A percentile compares a stretch with the other conserved stretches of the same genome.
Evolutionary conservation across 495 filamentous ascomycete species (phyloP).

Genomic region (Tirmania nivea): DNA sequence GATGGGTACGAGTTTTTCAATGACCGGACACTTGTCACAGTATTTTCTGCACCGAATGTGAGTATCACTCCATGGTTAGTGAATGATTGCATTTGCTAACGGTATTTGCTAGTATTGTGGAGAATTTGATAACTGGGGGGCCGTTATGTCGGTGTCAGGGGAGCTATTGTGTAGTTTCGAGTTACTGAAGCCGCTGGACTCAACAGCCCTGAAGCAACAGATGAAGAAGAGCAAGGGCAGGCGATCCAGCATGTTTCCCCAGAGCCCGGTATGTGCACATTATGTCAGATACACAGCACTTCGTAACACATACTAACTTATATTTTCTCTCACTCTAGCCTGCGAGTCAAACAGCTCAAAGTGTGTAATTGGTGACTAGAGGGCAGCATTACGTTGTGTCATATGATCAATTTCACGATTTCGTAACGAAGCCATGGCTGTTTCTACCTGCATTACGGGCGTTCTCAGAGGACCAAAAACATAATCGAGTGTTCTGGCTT

Average conservation of each 20-base stretch:
- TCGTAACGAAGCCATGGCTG: background rate
- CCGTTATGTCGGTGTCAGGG: constrained; percentile 89
- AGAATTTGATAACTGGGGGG: constrained; percentile 98
- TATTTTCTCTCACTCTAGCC: background rate
- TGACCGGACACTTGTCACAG: constrained; percentile 83
- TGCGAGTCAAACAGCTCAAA: background rate
- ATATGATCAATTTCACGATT: background rate
- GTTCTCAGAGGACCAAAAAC: background rate
- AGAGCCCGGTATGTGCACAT: background rate
- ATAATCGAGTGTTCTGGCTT: background rate
- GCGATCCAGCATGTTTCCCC: background rate
- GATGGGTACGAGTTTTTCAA: constrained; percentile 99
- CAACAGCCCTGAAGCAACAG: constrained; percentile 89
- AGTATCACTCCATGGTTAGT: constrained; percentile 21
- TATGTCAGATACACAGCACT: background rate
- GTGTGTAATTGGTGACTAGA: background rate
- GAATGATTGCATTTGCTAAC: constrained; percentile 1
- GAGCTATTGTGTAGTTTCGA: constrained; percentile 96
- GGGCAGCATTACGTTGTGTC: background rate
- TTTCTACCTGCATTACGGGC: background rate
- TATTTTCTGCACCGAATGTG: constrained; percentile 95
- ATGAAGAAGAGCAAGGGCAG: constrained; percentile 67
- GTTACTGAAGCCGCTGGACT: constrained; percentile 86
- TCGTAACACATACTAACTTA: background rate
- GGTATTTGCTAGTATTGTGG: constrained; percentile 58